phyloP scores from a whole-genome alignment of 495 filamentous ascomycete species.

The Penicillium tannophilum region DNA sequence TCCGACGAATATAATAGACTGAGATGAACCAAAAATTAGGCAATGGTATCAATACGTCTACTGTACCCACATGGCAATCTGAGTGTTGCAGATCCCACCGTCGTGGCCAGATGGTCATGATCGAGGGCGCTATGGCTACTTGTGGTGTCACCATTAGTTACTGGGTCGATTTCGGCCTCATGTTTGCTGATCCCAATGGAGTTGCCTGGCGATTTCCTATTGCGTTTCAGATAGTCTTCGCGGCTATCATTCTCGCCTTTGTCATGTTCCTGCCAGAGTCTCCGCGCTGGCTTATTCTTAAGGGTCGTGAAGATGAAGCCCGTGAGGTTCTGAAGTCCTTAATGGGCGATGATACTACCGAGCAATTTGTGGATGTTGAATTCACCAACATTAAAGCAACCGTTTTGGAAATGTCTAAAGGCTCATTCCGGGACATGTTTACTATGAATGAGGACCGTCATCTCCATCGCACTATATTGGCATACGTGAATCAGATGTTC shows the following conservation, averaged over 20 bases:
- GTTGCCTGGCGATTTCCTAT: conserved; percentile 75
- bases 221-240: conserved; percentile 70
- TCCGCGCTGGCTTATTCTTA: conserved; percentile 71
- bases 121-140: conserved; percentile 69
- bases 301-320: conserved; percentile 63
- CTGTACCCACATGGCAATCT: conserved; percentile 55
- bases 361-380: no score
- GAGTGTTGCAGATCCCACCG: conserved; percentile 71
- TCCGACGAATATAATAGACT: no score
- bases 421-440: no score
- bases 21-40: conserved; percentile 29
- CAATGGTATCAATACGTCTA: conserved; percentile 61
- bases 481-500: no score
- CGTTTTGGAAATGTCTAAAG: no score
- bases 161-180: conserved; percentile 67
- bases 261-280: conserved; percentile 68
- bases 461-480: no score
- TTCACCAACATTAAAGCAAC: no score
- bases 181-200: conserved; percentile 5
- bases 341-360: conserved; percentile 18
- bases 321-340: conserved; percentile 56
- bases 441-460: no score
- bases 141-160: conserved; percentile 68
- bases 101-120: conserved; percentile 76
- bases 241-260: conserved; percentile 57